Percentiles rank a stretch among this genome's conserved stretches.
Evolutionary conservation across 2,329 filamentous ascomycete genomes (phyloP).

Genomic region (Fusarium miscanthi): DNA sequence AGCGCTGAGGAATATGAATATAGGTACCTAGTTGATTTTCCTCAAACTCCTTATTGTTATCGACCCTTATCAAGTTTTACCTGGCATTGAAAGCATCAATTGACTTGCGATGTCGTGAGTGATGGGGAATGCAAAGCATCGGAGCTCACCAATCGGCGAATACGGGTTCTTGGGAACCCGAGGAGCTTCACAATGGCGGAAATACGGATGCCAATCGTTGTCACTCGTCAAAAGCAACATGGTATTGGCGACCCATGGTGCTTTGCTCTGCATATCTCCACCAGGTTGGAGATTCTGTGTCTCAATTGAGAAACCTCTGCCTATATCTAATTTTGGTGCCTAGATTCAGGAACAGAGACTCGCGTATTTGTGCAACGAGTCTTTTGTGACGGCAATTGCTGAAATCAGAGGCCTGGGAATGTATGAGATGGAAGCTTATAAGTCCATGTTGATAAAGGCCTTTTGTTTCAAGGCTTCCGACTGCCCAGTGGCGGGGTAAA

Average conservation of each 20-base stretch:
- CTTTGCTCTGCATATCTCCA: constrained; percentile 1
- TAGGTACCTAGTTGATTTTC: background rate
- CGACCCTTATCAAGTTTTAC: background rate
- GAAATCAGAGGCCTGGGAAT: background rate
- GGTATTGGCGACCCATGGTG: background rate
- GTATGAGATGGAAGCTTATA: background rate
- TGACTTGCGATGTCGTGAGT: background rate
- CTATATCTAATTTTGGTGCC: constrained; percentile 1
- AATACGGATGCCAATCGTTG: background rate
- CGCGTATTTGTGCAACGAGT: too few species aligned
- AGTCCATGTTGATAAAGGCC: background rate
- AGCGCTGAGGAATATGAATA: background rate
- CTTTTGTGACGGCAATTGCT: background rate
- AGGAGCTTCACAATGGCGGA: background rate
- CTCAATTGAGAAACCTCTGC: background rate
- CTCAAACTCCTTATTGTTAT: background rate
- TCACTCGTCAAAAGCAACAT: background rate
- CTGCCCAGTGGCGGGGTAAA: constrained; percentile 21
- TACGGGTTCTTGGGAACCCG: background rate
- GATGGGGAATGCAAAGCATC: background rate
- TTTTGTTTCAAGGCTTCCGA: background rate
- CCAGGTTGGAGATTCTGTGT: background rate
- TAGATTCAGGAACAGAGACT: background rate
- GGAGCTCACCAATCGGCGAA: background rate
- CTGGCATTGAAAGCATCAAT: background rate